Evolutionary conservation across 2,329 filamentous ascomycete genomes (phyloP), one percentile per base, ranked within the genome.

Genomic region (Aureobasidium sp.): DNA sequence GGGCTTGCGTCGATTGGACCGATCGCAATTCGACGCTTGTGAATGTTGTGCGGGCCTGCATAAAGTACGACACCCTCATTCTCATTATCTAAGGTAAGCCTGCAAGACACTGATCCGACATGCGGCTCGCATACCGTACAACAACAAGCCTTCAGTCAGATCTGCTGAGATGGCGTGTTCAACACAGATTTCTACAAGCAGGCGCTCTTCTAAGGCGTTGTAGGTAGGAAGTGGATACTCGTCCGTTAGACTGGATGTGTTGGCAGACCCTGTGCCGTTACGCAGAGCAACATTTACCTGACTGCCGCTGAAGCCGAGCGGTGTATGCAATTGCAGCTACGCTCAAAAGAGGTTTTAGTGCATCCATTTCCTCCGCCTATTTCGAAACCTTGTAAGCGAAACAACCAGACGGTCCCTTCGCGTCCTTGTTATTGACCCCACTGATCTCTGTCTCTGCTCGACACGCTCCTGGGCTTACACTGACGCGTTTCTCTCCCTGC

Each of bases 311-410:
- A 7, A 48, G 43, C 55, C 55, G 55, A 47, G 20, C 27, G 39
- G 20, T 24, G 7, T 43, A 17, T 44, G 39, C 41, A 37, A 15
- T 37, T 46, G 55, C 55, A 27, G 55, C 43, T 48, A 48, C 34
- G 43, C 39, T 48, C 32, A 5, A 59, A 59, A 48, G n/a, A 37
- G n/a, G 32, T 13, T 12, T 59, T 59, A 48, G 55, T 48, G 55
- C 55, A 47, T 39, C 27, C 34, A 27, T 6, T 39, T 24, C 29
- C 43, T 47, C 43, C 55, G 43, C 55, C 43, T 59, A 39, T 39
- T 27, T 48, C n/a, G 55, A 57, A 48, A 59, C 37, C 43, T 48
- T 59, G 55, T 59, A 59, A 59, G 55, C 55, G 55, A 59, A 27
- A 48, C 43, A 47, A 56, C 37, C 29, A 56, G 17, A 57, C 39